phyloP scores from a whole-genome alignment of 306 rosid species.

The Hippophae rhamnoides region DNA sequence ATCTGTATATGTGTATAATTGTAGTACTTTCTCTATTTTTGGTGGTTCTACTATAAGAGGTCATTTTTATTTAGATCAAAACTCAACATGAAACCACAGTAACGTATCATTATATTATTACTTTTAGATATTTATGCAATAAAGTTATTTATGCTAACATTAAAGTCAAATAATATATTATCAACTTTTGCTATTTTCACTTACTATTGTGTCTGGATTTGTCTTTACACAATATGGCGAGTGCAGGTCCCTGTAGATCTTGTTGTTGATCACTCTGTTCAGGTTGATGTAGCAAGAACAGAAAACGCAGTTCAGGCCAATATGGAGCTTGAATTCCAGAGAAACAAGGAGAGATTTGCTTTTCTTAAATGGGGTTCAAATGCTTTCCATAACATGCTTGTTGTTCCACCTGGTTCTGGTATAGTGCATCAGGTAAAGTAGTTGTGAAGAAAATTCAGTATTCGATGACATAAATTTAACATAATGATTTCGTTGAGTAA shows the following conservation, averaged over 20 bases:
- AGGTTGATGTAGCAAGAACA: slow-evolving; percentile 77
- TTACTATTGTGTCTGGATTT: slow-evolving; percentile 13
- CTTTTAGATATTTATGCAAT: too few species aligned
- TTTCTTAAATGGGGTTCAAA: slow-evolving; percentile 93
- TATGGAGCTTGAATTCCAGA: slow-evolving; percentile 84
- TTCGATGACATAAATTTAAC: slow-evolving; percentile 10
- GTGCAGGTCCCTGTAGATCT: slow-evolving; percentile 92
- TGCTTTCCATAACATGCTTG: slow-evolving; percentile 84
- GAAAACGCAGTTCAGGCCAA: slow-evolving; percentile 86
- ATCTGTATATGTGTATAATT: too few species aligned
- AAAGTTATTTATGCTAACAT: too few species aligned
- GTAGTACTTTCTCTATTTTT: background rate
- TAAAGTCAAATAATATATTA: background rate
- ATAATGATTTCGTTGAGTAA: background rate
- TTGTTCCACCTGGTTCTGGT: slow-evolving; percentile 95
- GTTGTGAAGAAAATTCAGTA: slow-evolving; percentile 12
- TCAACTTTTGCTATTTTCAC: slow-evolving; percentile 6
- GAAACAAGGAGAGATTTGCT: slow-evolving; percentile 89
- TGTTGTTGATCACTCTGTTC: slow-evolving; percentile 89
- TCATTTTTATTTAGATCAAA: too few species aligned
- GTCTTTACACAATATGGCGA: background rate
- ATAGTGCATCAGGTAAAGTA: slow-evolving; percentile 81
- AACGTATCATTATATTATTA: too few species aligned
- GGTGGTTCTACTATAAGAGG: background rate
- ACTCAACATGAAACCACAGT: background rate